A percentile compares a stretch with the other conserved stretches of the same genome.
These are phyloP conservation scores for Grifola frondosa DNA, from an alignment of 1,284 basidiomycete species.

Conservation along the genomic window DNA sequence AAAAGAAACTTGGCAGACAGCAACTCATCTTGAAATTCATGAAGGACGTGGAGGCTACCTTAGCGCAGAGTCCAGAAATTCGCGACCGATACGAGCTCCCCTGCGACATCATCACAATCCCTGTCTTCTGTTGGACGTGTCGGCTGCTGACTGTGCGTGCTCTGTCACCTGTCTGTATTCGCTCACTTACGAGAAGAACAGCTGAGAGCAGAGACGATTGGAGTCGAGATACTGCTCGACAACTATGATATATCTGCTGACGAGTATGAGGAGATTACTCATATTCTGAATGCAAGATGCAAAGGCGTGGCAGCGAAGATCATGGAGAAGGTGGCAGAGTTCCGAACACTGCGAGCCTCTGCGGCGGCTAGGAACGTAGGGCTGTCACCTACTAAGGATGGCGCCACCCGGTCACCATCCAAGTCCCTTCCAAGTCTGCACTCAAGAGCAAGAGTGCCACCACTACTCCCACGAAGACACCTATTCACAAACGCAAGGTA, in stretches of 20 bases:
- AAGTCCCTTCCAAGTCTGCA: slow-evolving; percentile 24
- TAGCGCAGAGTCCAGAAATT: slow-evolving; percentile 20
- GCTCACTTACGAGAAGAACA: not conserved
- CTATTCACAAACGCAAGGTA: slow-evolving; percentile 31
- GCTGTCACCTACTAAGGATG: slow-evolving; percentile 1
- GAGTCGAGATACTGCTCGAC: slow-evolving; percentile 8
- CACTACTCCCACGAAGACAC: slow-evolving; percentile 25
- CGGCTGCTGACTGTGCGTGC: slow-evolving; percentile 17
- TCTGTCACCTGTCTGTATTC: not conserved
- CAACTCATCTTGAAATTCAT: slow-evolving; percentile 21
- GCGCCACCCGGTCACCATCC: not conserved
- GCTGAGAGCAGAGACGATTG: slow-evolving; percentile 12
- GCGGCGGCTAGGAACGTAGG: no score
- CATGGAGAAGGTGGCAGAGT: slow-evolving; percentile 10
- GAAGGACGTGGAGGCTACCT: slow-evolving; percentile 21
- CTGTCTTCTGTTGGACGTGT: slow-evolving; percentile 26
- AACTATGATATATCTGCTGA: slow-evolving; percentile 13
- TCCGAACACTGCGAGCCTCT: no score
- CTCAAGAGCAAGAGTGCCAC: slow-evolving; percentile 16
- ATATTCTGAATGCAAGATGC: slow-evolving; percentile 20
- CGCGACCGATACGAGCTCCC: slow-evolving; percentile 15
- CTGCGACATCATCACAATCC: slow-evolving; percentile 21
- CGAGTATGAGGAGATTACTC: slow-evolving; percentile 22
- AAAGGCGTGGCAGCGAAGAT: slow-evolving; percentile 12
- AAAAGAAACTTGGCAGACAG: slow-evolving; percentile 14